Percentiles rank a stretch among this genome's conserved stretches.
These are phyloP conservation scores for Salix purpurea DNA, from an alignment of 345 rosid genomes.

Conservation along the genomic window DNA sequence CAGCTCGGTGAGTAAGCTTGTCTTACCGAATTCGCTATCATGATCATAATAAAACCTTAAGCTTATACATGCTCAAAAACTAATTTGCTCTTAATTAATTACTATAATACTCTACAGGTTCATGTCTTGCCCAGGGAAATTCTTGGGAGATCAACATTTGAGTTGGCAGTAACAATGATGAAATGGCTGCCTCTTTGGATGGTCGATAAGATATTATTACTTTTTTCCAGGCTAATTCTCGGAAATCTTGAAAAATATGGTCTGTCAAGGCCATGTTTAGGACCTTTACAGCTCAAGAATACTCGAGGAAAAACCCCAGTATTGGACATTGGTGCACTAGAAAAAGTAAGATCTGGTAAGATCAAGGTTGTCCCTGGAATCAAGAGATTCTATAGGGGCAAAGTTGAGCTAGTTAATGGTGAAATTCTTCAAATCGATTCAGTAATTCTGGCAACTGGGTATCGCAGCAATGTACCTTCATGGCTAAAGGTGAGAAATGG, in stretches of 20 bases:
- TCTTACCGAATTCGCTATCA: not conserved
- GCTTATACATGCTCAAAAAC: no score
- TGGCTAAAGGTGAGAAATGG: constrained; percentile 65
- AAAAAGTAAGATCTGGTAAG: constrained; percentile 61
- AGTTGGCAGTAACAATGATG: constrained; percentile 50
- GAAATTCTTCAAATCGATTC: constrained; percentile 57
- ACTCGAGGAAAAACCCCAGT: constrained; percentile 75
- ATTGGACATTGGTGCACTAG: constrained; percentile 64
- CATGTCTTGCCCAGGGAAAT: constrained; percentile 29
- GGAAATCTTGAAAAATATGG: constrained; percentile 67
- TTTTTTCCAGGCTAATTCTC: constrained; percentile 47
- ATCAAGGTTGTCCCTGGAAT: constrained; percentile 72
- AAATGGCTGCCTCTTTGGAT: constrained; percentile 66
- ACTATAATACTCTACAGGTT: constrained; percentile 3
- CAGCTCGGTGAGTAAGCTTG: constrained; percentile 48
- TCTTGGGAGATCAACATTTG: constrained; percentile 28
- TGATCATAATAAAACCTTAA: not conserved
- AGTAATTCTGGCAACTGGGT: constrained; percentile 81
- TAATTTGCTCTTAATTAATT: not conserved
- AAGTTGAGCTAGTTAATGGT: constrained; percentile 66
- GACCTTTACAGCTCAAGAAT: constrained; percentile 67
- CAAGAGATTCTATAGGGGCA: constrained; percentile 44
- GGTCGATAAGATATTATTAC: constrained; percentile 58
- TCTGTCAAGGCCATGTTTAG: constrained; percentile 52
- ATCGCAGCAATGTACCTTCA: constrained; percentile 87